A percentile compares a stretch with the other conserved stretches of the same genome.
Evolutionary conservation across 1,139 yeast species (phyloP).

Genomic region (Suzukiozyma palmioleophila): DNA sequence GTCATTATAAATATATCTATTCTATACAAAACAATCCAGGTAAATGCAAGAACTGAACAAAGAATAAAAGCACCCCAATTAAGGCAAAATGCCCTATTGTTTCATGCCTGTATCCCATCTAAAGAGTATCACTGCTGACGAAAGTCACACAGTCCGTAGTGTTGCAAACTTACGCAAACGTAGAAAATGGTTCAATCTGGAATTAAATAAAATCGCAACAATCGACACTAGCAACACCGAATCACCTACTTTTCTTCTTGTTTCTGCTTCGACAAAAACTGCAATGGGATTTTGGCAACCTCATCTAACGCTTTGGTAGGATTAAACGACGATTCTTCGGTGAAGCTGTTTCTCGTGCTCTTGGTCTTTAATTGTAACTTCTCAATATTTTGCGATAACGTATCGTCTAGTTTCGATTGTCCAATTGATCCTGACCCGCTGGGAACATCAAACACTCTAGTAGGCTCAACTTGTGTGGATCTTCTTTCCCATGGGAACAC

Average conservation of each 20-base stretch:
- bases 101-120: too few relatives aligned
- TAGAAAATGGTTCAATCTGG: too few relatives aligned
- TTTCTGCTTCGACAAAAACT: constrained; percentile 17
- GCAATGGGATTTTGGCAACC: constrained; percentile 21
- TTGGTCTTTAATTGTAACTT: constrained; percentile 2
- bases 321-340: constrained; percentile 12
- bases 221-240: neutral
- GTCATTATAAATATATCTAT: too few relatives aligned
- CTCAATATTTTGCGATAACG: constrained; percentile 6
- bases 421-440: constrained; percentile 1
- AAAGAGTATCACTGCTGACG: too few relatives aligned
- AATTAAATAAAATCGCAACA: too few relatives aligned
- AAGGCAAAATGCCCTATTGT: too few relatives aligned
- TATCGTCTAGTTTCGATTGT: constrained; percentile 5
- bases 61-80: too few relatives aligned
- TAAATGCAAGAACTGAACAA: too few relatives aligned
- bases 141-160: neutral
- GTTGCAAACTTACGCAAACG: neutral
- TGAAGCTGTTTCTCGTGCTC: neutral
- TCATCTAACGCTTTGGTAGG: constrained; percentile 24
- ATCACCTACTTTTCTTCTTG: constrained; percentile 9
- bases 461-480: constrained; percentile 17
- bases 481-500: constrained; percentile 47
- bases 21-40: too few relatives aligned
- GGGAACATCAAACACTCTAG: constrained; percentile 12